Evolutionary conservation across 176 grass and related monocot genomes (phyloP), one percentile per base, ranked within the genome.

Genomic region (Paspalum vaginatum): DNA sequence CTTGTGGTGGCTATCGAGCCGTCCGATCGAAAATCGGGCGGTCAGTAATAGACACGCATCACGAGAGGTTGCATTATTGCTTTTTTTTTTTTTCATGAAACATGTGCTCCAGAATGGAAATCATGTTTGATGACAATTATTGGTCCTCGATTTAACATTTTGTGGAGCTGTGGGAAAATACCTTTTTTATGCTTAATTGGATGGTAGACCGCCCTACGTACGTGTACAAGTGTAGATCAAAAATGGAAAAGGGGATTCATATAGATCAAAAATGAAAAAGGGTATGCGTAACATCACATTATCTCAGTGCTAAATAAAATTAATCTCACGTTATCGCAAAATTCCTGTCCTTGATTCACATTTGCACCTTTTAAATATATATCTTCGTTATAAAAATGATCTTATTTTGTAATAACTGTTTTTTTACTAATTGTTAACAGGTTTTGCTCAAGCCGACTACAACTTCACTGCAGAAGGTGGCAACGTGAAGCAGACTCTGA

Each of bases 371-470:
- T 2, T 32, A 32, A 32, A 32, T 32, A 32, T 32, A 32, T 32
- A 32, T 32, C 32, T 1, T 32, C 32, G 32, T 32, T 32, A 32
- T 2, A 32, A 32, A 32, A 32, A 32, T 32, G 32, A 32, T 32
- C 32, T 32, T 32, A 32, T 32, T 32, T 32, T 66, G 46, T 40
- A 53, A 43, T 89, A 5, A 76, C 6, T 41, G 60, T 11, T 48
- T 48, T 45, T 32, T 53, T 52, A 2, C n/a, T 37, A 48, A 6
- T 52, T 18, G 7, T 3, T 22, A 65, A 32, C 88, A 99, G 96
- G 96, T 11, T 85, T 93, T 62, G 79, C 90, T 49, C 90, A 99
- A 66, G 60, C 78, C 11, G 96, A 99, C 59, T 95, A 86, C 49
- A 81, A 85, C 4, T 75, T 68, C 57, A 20, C 85, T 8, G 39